Evolutionary conservation across 2,329 filamentous ascomycete species (phyloP).

Genomic region (Drechmeria coniospora): DNA sequence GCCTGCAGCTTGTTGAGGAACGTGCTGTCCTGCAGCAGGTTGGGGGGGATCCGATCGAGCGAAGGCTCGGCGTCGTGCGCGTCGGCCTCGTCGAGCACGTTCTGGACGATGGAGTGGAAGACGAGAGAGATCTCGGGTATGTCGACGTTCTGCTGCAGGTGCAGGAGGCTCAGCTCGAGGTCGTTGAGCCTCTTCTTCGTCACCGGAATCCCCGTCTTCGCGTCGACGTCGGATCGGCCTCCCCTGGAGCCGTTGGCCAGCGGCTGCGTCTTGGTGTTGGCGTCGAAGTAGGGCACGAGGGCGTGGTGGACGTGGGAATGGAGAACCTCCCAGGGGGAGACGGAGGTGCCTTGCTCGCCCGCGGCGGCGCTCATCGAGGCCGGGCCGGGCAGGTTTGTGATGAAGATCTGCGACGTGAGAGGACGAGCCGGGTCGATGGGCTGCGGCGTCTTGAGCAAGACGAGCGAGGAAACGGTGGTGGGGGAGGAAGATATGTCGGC

Average conservation of each 20-base stretch:
- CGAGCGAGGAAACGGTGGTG: slow-evolving; percentile 72
- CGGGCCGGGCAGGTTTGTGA: slow-evolving; percentile 79
- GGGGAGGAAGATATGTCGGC: slow-evolving; percentile 67
- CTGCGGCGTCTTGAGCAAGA: slow-evolving; percentile 76
- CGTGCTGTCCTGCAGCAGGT: slow-evolving; percentile 71
- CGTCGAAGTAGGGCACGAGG: slow-evolving; percentile 92
- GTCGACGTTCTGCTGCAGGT: slow-evolving; percentile 94
- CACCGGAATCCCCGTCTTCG: slow-evolving; percentile 89
- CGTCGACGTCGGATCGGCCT: slow-evolving; percentile 71
- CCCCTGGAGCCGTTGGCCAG: slow-evolving; percentile 46
- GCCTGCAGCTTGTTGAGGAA: slow-evolving; percentile 90
- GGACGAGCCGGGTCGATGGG: slow-evolving; percentile 74
- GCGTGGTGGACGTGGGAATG: slow-evolving; percentile 86
- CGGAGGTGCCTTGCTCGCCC: slow-evolving; percentile 53
- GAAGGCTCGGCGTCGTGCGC: slow-evolving; percentile 51
- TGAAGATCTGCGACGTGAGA: slow-evolving; percentile 76
- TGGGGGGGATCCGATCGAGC: slow-evolving; percentile 60
- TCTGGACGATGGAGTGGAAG: slow-evolving; percentile 78
- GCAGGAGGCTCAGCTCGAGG: slow-evolving; percentile 74
- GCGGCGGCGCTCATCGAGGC: slow-evolving; percentile 51
- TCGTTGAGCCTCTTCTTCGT: slow-evolving; percentile 96
- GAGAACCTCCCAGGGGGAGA: slow-evolving; percentile 81
- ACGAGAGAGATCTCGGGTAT: slow-evolving; percentile 83
- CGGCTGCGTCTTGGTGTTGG: slow-evolving; percentile 74
- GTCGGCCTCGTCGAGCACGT: slow-evolving; percentile 64